phyloP scores from a whole-genome alignment of 2,329 filamentous ascomycete species.

The Trematosphaeria pertusa region DNA sequence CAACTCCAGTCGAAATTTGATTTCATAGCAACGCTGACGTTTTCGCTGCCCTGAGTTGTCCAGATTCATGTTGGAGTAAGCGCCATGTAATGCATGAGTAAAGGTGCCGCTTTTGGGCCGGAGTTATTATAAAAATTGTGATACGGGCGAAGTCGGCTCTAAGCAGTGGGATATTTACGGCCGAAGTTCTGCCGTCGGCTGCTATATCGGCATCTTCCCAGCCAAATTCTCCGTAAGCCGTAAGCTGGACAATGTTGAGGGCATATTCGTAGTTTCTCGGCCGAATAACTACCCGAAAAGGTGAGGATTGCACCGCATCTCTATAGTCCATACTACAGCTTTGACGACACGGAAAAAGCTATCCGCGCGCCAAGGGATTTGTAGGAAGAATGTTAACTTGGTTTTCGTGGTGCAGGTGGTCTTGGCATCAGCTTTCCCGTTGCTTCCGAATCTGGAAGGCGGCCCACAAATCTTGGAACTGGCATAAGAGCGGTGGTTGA shows the following conservation, averaged over 20 bases:
- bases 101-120: neutral
- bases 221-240: neutral
- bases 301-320: too few species aligned
- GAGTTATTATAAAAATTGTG: neutral
- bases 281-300: neutral
- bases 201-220: neutral
- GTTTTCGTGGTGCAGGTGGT: neutral
- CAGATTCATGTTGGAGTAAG: conserved; percentile 2
- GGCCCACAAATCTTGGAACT: neutral
- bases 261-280: neutral
- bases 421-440: neutral
- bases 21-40: neutral
- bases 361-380: too few species aligned
- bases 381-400: too few species aligned
- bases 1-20: neutral
- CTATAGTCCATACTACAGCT: too few species aligned
- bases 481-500: neutral
- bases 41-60: neutral
- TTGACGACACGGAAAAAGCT: too few species aligned
- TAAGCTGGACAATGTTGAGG: neutral
- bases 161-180: neutral
- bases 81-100: conserved; percentile 5
- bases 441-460: neutral
- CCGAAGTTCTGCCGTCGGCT: neutral
- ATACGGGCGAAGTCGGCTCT: neutral